Conservation (phyloP, 2,329 filamentous ascomycete genomes). For the Verticillium zaregamsianum region DNA sequence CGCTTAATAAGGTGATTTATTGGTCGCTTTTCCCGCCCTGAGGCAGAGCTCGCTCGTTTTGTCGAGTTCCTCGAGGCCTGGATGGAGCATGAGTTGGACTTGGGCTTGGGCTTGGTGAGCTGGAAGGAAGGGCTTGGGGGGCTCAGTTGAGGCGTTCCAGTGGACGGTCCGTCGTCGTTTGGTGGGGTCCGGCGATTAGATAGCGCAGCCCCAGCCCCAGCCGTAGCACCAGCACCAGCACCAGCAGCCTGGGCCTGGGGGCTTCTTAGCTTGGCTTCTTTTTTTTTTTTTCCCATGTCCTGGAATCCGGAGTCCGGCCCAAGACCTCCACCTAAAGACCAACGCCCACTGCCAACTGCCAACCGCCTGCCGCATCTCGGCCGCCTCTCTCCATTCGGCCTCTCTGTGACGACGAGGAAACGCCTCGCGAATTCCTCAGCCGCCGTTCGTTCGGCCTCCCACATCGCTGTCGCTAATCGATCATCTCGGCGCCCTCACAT, state of each 20-base stretch:
- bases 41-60: no score
- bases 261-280: no score
- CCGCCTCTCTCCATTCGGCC: neutral
- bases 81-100: no score
- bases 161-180: neutral
- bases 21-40: neutral
- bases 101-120: no score
- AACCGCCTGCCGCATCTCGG: neutral
- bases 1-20: neutral
- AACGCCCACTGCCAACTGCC: neutral
- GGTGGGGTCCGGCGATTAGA: neutral
- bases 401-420: neutral
- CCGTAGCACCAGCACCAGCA: no score
- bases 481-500: neutral
- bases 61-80: no score
- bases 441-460: no score
- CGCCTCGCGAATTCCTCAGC: neutral
- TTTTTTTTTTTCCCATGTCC: neutral
- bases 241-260: no score
- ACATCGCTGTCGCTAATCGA: no score
- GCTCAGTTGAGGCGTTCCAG: neutral
- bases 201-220: neutral
- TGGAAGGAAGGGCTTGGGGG: neutral
- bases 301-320: neutral
- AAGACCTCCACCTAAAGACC: no score